Evolutionary conservation across 495 filamentous ascomycete genomes (phyloP).

Genomic region (Lasiosphaeriaceae sp.): DNA sequence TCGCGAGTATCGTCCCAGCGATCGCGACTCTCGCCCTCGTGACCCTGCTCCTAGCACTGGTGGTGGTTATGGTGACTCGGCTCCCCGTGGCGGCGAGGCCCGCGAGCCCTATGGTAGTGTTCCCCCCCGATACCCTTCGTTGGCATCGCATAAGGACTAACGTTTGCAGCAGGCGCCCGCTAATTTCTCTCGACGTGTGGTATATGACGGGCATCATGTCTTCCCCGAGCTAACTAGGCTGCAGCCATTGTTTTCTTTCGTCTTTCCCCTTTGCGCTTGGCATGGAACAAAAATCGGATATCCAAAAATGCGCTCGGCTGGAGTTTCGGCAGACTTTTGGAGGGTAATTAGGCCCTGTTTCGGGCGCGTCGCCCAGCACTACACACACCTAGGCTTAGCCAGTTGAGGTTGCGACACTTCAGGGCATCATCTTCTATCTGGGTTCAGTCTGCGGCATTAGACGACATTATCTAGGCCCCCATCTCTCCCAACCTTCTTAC

Average conservation of each 20-base stretch:
- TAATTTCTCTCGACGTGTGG: constrained; percentile 11
- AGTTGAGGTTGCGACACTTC: constrained; percentile 29
- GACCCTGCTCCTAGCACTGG: constrained; percentile 45
- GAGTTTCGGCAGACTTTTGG: constrained; percentile 35
- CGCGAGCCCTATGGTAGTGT: constrained; percentile 44
- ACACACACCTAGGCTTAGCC: constrained; percentile 26
- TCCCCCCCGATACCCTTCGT: background rate
- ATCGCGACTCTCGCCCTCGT: constrained; percentile 44
- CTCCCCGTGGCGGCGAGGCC: constrained; percentile 56
- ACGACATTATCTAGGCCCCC: constrained; percentile 27
- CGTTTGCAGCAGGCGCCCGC: constrained; percentile 21
- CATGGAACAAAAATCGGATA: constrained; percentile 35
- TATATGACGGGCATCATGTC: background rate
- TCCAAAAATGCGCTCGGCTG: constrained; percentile 37
- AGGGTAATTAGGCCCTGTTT: constrained; percentile 29
- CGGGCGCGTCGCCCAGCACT: constrained; percentile 26
- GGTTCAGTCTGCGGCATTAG: constrained; percentile 31
- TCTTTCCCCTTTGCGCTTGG: constrained; percentile 25
- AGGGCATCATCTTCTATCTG: constrained; percentile 13
- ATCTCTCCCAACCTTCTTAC: constrained; percentile 19
- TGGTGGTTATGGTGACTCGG: constrained; percentile 54
- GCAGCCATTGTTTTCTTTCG: constrained; percentile 25
- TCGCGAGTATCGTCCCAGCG: constrained; percentile 50
- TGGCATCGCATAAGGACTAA: constrained; percentile 7
- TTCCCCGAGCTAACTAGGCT: constrained; percentile 4